These are phyloP conservation scores for Wallacemonas rigidus DNA, from an alignment of 208 protist genomes.

Conservation along the genomic window DNA sequence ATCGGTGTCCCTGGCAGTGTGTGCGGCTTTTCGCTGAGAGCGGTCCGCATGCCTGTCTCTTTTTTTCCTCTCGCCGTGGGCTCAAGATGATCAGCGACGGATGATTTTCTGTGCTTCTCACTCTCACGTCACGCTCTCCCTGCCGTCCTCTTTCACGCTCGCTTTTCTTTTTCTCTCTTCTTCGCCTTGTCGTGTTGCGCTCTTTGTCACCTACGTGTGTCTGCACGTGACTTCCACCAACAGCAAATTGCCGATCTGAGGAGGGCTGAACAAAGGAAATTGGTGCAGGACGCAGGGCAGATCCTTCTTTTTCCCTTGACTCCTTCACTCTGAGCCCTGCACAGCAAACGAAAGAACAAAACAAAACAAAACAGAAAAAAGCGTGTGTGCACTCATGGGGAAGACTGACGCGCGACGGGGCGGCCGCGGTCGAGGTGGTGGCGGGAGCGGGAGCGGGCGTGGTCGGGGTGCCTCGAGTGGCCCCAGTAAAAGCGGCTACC, in stretches of 20 bases:
- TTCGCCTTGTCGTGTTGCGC: not conserved
- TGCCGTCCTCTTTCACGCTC: too few relatives aligned
- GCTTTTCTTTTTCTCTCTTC: not conserved
- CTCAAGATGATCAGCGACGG: not conserved
- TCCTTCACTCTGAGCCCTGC: not conserved
- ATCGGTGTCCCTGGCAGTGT: too few relatives aligned
- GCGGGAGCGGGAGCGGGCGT: conserved; percentile 17
- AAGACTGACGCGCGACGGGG: conserved; percentile 20
- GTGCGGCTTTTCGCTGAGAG: too few relatives aligned
- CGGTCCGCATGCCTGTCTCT: too few relatives aligned
- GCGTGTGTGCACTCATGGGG: not conserved
- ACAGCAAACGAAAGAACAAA: not conserved
- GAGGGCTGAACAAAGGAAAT: too few relatives aligned
- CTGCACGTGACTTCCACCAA: too few relatives aligned
- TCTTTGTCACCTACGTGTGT: not conserved
- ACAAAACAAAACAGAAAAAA: not conserved
- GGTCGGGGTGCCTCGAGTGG: not conserved
- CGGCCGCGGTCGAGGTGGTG: conserved; percentile 27
- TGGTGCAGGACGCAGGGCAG: too few relatives aligned
- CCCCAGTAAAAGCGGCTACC: conserved; percentile 27
- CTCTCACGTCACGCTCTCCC: not conserved
- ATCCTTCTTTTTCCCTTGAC: too few relatives aligned
- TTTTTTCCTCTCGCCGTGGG: too few relatives aligned
- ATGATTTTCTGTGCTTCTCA: conserved; percentile 15
- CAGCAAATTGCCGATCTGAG: too few relatives aligned